phyloP scores from a whole-genome alignment of 192 early-diverging fungal species.

The Chytriomyces hyalinus region DNA sequence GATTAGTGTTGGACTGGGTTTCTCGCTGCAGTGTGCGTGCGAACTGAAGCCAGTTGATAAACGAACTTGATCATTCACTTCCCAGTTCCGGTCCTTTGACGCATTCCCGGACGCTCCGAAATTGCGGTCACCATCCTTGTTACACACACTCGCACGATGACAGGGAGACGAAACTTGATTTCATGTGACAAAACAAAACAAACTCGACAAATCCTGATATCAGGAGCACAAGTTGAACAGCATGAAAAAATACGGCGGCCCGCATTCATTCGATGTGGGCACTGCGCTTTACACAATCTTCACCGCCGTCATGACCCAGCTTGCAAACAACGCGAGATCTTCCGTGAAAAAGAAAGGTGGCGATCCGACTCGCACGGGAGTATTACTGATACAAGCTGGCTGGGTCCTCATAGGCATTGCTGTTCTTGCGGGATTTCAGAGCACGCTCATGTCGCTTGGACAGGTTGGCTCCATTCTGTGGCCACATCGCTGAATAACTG shows the following conservation, averaged over 20 bases:
- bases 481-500: neutral
- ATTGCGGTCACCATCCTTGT: constrained; percentile 64
- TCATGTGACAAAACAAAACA: constrained; percentile 50
- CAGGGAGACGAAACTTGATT: constrained; percentile 56
- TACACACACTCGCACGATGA: constrained; percentile 59
- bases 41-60: neutral
- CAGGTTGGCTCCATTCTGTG: constrained; percentile 16
- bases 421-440: constrained; percentile 25
- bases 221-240: constrained; percentile 50
- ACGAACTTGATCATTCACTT: constrained; percentile 53
- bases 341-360: constrained; percentile 11
- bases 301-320: constrained; percentile 11
- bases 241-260: constrained; percentile 53
- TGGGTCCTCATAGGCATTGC: constrained; percentile 6
- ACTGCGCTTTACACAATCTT: constrained; percentile 7
- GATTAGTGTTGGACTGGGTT: neutral
- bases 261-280: constrained; percentile 40
- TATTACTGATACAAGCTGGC: neutral
- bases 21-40: neutral
- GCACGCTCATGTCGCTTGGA: constrained; percentile 9
- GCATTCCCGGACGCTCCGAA: constrained; percentile 50
- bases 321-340: constrained; percentile 4
- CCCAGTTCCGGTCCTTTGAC: constrained; percentile 53
- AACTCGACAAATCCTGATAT: constrained; percentile 73
- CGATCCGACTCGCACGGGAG: constrained; percentile 16